A percentile compares a stretch with the other conserved stretches of the same genome.
phyloP scores from a whole-genome alignment of 164 flowering plant genomes.

The Cinnamomum micranthum region DNA sequence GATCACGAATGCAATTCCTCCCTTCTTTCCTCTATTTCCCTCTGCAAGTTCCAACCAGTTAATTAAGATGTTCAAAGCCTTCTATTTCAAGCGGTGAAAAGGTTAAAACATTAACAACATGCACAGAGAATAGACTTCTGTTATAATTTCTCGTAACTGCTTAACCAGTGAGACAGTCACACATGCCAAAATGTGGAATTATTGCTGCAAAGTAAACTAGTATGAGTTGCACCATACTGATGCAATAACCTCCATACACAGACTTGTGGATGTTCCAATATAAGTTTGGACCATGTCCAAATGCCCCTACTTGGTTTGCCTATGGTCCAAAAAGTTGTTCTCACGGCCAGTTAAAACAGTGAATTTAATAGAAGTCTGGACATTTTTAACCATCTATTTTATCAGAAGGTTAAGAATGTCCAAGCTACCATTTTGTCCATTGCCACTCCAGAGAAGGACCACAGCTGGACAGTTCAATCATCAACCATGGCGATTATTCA shows the following conservation, averaged over 20 bases:
- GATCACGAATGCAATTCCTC: background rate
- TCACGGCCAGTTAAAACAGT: background rate
- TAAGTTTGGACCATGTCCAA: background rate
- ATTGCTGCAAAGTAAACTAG: background rate
- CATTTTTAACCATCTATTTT: background rate
- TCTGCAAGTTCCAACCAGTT: conserved; percentile 10
- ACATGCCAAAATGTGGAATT: background rate
- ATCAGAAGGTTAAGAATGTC: conserved; percentile 2
- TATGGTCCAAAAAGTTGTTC: background rate
- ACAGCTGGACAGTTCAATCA: background rate
- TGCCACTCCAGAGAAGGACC: background rate
- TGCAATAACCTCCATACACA: background rate
- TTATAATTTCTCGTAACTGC: too few species aligned
- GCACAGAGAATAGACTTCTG: background rate
- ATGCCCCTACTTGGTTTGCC: background rate
- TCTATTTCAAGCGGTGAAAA: background rate
- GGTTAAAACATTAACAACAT: background rate
- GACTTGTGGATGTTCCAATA: background rate
- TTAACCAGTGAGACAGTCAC: background rate
- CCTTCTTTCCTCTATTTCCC: conserved; percentile 12
- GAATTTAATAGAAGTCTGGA: background rate
- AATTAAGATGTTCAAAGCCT: background rate
- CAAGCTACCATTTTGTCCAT: background rate
- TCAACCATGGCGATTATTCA: background rate
- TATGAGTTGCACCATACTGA: background rate